Evolutionary conservation across 257 asterid genomes (phyloP), one percentile per base, ranked within the genome.

Genomic region (Nicotiana tomentosiformis): DNA sequence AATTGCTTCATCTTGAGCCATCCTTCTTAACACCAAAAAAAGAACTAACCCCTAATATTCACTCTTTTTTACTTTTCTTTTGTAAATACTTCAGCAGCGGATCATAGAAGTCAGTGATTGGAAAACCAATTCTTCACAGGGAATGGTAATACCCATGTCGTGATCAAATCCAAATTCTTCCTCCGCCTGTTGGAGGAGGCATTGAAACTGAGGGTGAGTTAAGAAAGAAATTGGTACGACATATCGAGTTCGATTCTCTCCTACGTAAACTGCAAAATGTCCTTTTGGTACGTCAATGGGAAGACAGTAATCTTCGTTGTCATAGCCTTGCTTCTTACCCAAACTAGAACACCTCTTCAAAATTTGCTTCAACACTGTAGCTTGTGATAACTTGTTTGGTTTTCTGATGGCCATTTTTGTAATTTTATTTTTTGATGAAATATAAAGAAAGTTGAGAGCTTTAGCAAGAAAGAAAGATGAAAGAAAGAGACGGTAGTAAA

Each of bases 111-210:
- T 88, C 58, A 89, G 83, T 15, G 92, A 89, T 60, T 77, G 87
- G 16, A 89, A 89, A 68, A 89, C 89, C 10, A 84, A 86, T 82
- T 89, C 92, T 70, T 89, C 91, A 51, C 92, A 89, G 4, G 92
- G 92, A 57, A 89, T 88, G 0, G 91, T 89, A 61, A 89, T 85
- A 9, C 92, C 92, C 92, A 88, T 88, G 1, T 88, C 89, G 20
- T 89, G 90, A 64, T 88, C 88, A 82, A 89, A 89, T 0, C 92
- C 92, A 62, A 89, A 89, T 70, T 89, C 92, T 76, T 89, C 92
- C 43, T 89, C 92, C 0, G 92, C 88, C 0, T 84, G 88, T 14
- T 86, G 84, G 35, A 89, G 91, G 1, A 89, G 89, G 53, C 88
- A 74, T 37, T 88, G 90, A 64, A 89, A 89, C 67, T 89, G 84